Percentiles rank a stretch among this genome's conserved stretches.
Evolutionary conservation across 1,284 basidiomycete species (phyloP).

Genomic region (Marasmius fiardii): DNA sequence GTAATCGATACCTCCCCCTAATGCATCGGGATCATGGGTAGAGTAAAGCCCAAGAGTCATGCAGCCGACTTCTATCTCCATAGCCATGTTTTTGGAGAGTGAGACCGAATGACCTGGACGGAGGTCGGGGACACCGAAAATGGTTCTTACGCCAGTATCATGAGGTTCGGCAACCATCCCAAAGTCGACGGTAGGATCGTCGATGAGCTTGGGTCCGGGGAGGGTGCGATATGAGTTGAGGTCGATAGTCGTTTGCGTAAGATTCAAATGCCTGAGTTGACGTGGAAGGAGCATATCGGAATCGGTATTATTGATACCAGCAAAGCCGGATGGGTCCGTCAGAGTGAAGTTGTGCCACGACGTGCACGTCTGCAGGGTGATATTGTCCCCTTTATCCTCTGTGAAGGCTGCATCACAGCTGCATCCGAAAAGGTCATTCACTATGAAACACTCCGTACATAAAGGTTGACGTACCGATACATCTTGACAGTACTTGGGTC

Average conservation of each 20-base stretch:
- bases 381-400: background rate
- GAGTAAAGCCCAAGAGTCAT: conserved; percentile 13
- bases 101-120: conserved; percentile 6
- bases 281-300: conserved; percentile 17
- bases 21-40: background rate
- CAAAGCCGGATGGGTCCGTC: conserved; percentile 15
- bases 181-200: conserved; percentile 10
- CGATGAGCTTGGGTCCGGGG: conserved; percentile 48
- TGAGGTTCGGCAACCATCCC: conserved; percentile 17
- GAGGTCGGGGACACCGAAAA: conserved; percentile 18
- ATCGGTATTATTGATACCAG: conserved; percentile 17
- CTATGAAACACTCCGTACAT: background rate
- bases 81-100: conserved; percentile 16
- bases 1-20: background rate
- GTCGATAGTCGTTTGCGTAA: background rate
- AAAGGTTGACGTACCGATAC: conserved; percentile 10
- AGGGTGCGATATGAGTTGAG: conserved; percentile 63
- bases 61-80: conserved; percentile 19
- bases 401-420: background rate
- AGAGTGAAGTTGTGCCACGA: conserved; percentile 19
- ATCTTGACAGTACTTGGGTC: conserved; percentile 10
- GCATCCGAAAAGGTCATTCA: too few relatives aligned
- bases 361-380: conserved; percentile 12
- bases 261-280: conserved; percentile 4
- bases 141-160: conserved; percentile 13